A percentile compares a stretch with the other conserved stretches of the same genome.
Evolutionary conservation across 495 filamentous ascomycete genomes (phyloP).

Genomic region (Penicillium angulare): DNA sequence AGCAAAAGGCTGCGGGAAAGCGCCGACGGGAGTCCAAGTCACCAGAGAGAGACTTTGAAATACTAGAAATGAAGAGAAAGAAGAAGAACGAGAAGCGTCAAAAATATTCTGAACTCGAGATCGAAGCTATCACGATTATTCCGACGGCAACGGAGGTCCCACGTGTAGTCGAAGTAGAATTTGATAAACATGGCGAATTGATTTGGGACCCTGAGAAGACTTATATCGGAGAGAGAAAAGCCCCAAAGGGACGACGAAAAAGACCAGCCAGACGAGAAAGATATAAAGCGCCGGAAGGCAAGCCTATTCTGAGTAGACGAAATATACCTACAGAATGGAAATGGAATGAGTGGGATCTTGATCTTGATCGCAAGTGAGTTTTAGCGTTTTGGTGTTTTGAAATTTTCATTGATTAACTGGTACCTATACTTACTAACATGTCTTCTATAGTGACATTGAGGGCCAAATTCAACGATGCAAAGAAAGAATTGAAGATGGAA

Average conservation of each 20-base stretch:
- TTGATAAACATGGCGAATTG: too few species aligned
- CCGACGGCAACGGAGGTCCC: too few species aligned
- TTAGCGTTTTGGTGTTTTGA: not conserved
- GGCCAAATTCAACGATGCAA: conserved; percentile 1
- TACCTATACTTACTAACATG: not conserved
- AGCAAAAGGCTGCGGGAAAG: too few species aligned
- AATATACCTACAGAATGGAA: not conserved
- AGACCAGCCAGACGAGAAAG: too few species aligned
- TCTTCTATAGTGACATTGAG: not conserved
- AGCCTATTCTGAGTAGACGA: not conserved
- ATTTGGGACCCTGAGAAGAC: not conserved
- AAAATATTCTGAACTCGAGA: too few species aligned
- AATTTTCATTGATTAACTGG: not conserved
- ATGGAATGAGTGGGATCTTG: not conserved
- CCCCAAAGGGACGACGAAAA: not conserved
- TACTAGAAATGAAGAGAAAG: too few species aligned
- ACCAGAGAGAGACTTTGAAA: too few species aligned
- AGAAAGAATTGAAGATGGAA: conserved; percentile 1
- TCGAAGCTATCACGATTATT: too few species aligned
- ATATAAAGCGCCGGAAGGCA: too few species aligned
- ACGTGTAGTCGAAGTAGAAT: too few species aligned
- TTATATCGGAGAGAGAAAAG: not conserved
- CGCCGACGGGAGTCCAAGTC: too few species aligned
- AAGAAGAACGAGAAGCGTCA: too few species aligned
- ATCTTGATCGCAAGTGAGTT: not conserved